Percentiles rank a stretch among this genome's conserved stretches.
phyloP scores from a whole-genome alignment of 1,139 yeast species.

The Hyphopichia wangnamkhiaoensis region DNA sequence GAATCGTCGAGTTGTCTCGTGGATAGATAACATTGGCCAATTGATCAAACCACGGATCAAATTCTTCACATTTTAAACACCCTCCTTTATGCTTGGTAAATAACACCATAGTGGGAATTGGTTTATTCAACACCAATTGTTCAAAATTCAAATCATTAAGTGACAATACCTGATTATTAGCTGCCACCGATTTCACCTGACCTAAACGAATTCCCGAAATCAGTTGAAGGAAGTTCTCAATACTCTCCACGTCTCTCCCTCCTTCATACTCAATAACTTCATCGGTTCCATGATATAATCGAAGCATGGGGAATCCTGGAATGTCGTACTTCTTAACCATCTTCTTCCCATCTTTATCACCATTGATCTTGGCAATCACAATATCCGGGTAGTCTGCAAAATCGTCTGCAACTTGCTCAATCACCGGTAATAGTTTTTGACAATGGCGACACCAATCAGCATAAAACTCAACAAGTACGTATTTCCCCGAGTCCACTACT shows the following conservation, averaged over 20 bases:
- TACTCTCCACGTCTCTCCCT: constrained; percentile 43
- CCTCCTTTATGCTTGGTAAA: constrained; percentile 11
- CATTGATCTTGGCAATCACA: constrained; percentile 64
- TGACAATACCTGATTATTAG: constrained; percentile 18
- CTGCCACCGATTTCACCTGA: background rate
- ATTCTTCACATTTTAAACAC: constrained; percentile 22
- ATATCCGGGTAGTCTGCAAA: constrained; percentile 49
- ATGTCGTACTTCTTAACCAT: constrained; percentile 56
- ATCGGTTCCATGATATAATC: constrained; percentile 53
- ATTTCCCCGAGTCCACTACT: constrained; percentile 58
- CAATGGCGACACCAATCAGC: constrained; percentile 87
- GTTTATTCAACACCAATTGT: constrained; percentile 21
- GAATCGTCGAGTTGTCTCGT: constrained; percentile 30
- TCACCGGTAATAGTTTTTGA: constrained; percentile 62
- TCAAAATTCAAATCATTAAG: constrained; percentile 37
- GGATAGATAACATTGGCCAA: constrained; percentile 35
- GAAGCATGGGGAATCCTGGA: constrained; percentile 67
- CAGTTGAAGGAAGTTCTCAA: constrained; percentile 49
- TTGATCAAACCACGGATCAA: constrained; percentile 28
- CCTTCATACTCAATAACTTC: constrained; percentile 53
- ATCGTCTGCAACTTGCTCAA: constrained; percentile 56
- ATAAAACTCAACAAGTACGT: constrained; percentile 70
- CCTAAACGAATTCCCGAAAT: constrained; percentile 28
- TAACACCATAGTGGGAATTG: constrained; percentile 23
- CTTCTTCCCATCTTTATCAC: constrained; percentile 59